Percentiles rank a stretch among this genome's conserved stretches.
Conservation (phyloP, 2,329 filamentous ascomycete species). For the Berkeleyomyces rouxiae region DNA sequence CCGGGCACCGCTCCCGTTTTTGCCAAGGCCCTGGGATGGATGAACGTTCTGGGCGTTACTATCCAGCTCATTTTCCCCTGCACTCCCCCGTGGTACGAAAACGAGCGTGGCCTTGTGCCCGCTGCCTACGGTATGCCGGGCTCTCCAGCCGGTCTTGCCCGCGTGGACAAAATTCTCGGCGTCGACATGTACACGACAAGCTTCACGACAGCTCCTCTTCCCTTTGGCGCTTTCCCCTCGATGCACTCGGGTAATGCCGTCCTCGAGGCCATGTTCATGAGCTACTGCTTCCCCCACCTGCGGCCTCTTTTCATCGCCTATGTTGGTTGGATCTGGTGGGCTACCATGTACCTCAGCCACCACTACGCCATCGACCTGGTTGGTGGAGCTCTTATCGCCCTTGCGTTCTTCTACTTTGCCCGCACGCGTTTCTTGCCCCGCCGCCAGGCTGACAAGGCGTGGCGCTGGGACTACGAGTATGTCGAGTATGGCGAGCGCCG, state of each 20-base stretch:
- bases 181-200: constrained; percentile 85
- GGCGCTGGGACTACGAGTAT: constrained; percentile 91
- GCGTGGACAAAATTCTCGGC: constrained; percentile 78
- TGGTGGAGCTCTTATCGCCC: constrained; percentile 63
- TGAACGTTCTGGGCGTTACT: constrained; percentile 73
- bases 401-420: constrained; percentile 65
- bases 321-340: constrained; percentile 92
- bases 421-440: constrained; percentile 68
- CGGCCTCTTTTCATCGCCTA: constrained; percentile 68
- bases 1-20: constrained; percentile 75
- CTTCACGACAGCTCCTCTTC: constrained; percentile 78
- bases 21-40: constrained; percentile 76
- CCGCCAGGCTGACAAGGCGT: constrained; percentile 67
- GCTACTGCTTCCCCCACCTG: constrained; percentile 73
- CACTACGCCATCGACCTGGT: constrained; percentile 93
- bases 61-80: constrained; percentile 87
- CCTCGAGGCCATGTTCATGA: constrained; percentile 82
- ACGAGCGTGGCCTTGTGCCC: constrained; percentile 73
- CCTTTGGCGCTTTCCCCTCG: constrained; percentile 90
- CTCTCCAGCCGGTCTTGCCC: constrained; percentile 73
- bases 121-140: constrained; percentile 86
- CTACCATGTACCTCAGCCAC: constrained; percentile 94
- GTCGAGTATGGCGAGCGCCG: constrained; percentile 51
- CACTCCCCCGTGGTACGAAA: constrained; percentile 95
- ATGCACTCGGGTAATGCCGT: constrained; percentile 82